Base-by-base conservation (phyloP, 805 yeast genomes). In the Myxozyma nipponensis region DNA sequence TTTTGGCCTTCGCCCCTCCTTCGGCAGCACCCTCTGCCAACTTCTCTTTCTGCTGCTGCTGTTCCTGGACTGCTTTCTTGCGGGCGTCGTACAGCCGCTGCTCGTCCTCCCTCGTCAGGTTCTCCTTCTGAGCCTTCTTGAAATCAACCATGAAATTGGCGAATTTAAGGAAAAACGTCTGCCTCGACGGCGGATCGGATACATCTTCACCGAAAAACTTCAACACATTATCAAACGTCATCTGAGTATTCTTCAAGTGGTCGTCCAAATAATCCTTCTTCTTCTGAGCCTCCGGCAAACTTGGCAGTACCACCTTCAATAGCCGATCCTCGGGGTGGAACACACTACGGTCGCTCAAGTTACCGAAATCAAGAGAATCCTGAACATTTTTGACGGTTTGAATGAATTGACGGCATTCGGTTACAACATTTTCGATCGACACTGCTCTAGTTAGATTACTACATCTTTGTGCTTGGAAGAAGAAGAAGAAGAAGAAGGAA, bases 131-230 rank as follows among this genome's bases (percentile, higher is more conserved):
- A 1, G 91, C 96, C 62, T 78, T 82, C 64, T 84, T 81, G 69
- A 84, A 95, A 62, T 87, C 95, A 35, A 71, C 72, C 1, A 86
- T 78, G 66, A 93, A 93, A 46, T 80, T 78, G n/a, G 84, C 76
- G 68, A 93, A 85, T 65, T 87, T 86, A 54, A 72, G 75, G 64
- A 91, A 87, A 61, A 93, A 91, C 0, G 81, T 70, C 52, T 79
- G 77, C 47, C 83, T 77, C 17, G 90, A 78, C 57, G 74, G 72
- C 35, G 77, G 71, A 66, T 91, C 97, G 6, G 66, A 69, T 1
- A 85, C 75, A 65, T 87, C 95, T 68, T 93, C 98, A n/a, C 97
- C 98, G 64, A 86, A 93, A 60, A 78, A 81, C 56, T 76, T 76
- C 95, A 93, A 84, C 56, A 89, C 72, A 30, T 76, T 73, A 46